Base-by-base conservation (phyloP, 768 basidiomycete genomes). In the Strobilomyces confusus region DNA sequence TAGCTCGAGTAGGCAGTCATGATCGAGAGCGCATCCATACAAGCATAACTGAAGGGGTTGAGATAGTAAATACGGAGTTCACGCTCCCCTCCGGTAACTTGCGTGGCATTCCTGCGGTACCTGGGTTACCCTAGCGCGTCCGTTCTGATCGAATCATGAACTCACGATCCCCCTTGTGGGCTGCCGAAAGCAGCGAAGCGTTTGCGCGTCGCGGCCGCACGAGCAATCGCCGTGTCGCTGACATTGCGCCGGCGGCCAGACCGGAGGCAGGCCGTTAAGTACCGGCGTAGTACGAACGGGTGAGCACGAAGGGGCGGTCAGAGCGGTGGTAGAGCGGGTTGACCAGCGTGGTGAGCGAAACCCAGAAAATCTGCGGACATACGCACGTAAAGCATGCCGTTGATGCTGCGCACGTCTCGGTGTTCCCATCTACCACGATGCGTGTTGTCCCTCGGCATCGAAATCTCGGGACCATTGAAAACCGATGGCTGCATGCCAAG, bases 351-450 rank as follows among this genome's bases (percentile, higher is more conserved):
- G 29, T 46, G 33, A 51, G 48, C 0, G 20, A 37, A 33, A 38
- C 8, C 9, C 32, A 6, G 15, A 9, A 19, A 20, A 49, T 34
- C 5, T 40, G 40, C 11, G 23, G 30, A 26, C n/a, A 1, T 30
- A 73, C 86, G 32, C 67, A 89, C 88, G 63, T 80, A 87, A 56
- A 97, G 82, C 92, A 98, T 93, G 43, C 97, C 97, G 65, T 97
- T 95, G 67, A 99, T 84, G 64, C 98, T 98, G 70, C 98, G 97
- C 1, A 99, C 72, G 64, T 98, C 97, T 44, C 97, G 86, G 64
- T 99, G 94, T 66, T 99, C 97, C 97, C 97, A 99, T 23, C 92
- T 93, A 26, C 89, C 92, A 62, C 92, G 74, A 64, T 98, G 95
- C 38, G 95, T 77, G 44, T 79, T 80, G 54, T 89, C 87, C 59